Evolutionary conservation across 2,329 filamentous ascomycete species (phyloP), one percentile per base, ranked within the genome.

Genomic region (Colletotrichum australisinense): DNA sequence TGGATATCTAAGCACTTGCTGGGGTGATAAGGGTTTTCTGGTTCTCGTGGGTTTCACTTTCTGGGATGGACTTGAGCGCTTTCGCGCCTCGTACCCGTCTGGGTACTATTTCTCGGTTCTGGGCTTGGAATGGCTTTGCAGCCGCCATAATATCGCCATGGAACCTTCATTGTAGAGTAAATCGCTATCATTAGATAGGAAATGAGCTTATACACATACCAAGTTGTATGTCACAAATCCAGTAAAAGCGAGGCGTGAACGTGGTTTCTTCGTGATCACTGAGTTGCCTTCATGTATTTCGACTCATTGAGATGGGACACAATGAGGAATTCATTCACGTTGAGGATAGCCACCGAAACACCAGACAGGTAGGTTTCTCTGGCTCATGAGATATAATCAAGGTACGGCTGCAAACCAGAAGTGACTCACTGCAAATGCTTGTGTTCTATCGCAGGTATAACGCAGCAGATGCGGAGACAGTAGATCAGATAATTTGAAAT

Each of bases 101-200:
- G 11, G n/a, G 35, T 57, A 60, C 55, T 32, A 14, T 22, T 46
- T 26, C 46, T 57, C 56, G 30, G 26, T 42, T 67, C 42, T 62
- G 63, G 24, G 63, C 56, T 60, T 67, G 46, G 26, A 5, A 49
- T 46, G 57, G 56, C 26, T 46, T 62, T 57, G 63, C 26, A 35
- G 32, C 22, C n/a, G 22, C 22, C 32, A 67, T 53, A 62, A 24
- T 67, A 56, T 49, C 12, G 32, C 35, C 64, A 24, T 19, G 28
- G 22, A 24, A 12, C 35, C 53, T n/a, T 8, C n/a, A 28, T 46
- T 16, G 22, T 67, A 57, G 46, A 67, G 14, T 56, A 19, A 42
- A 52, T 53, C 7, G 24, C 49, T 8, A 8, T 38, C 19, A 24
- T 28, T 55, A 28, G 49, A 62, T 11, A 57, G 32, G 38, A 42